These are phyloP conservation scores for Venturia oleaginea DNA, from an alignment of 2,329 filamentous ascomycete genomes.

Conservation along the genomic window DNA sequence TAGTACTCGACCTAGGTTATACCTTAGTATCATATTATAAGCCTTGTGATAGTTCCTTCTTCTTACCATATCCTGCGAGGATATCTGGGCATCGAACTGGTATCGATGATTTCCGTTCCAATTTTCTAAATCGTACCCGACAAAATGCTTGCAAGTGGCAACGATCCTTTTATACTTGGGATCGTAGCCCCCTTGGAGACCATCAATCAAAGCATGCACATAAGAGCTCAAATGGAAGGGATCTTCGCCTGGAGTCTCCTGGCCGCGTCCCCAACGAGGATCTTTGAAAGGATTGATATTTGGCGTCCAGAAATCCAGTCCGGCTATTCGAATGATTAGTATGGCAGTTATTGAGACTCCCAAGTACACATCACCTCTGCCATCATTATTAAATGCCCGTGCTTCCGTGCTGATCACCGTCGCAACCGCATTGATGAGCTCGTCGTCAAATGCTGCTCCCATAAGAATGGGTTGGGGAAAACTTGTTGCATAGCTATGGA, in stretches of 20 bases:
- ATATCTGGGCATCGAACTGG: constrained; percentile 48
- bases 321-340: constrained; percentile 24
- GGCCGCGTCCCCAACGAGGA: constrained; percentile 53
- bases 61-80: constrained; percentile 54
- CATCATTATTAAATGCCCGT: constrained; percentile 55
- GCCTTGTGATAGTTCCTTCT: constrained; percentile 22
- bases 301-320: constrained; percentile 42
- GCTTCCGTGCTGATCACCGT: constrained; percentile 50
- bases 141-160: constrained; percentile 40
- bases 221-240: constrained; percentile 42
- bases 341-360: background rate
- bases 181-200: constrained; percentile 35
- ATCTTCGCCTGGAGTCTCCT: constrained; percentile 52
- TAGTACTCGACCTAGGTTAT: constrained; percentile 40
- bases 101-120: constrained; percentile 29
- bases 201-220: constrained; percentile 44
- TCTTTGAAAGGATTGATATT: constrained; percentile 59
- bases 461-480: constrained; percentile 57
- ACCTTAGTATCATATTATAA: too few relatives aligned
- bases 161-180: constrained; percentile 30
- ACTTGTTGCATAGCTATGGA: constrained; percentile 46
- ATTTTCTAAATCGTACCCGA: constrained; percentile 24
- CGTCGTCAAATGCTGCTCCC: constrained; percentile 55
- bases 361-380: constrained; percentile 22
- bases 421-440: constrained; percentile 49